These are phyloP conservation scores for Streptanthus diversifolius DNA, from an alignment of 345 rosid species.

Conservation along the genomic window DNA sequence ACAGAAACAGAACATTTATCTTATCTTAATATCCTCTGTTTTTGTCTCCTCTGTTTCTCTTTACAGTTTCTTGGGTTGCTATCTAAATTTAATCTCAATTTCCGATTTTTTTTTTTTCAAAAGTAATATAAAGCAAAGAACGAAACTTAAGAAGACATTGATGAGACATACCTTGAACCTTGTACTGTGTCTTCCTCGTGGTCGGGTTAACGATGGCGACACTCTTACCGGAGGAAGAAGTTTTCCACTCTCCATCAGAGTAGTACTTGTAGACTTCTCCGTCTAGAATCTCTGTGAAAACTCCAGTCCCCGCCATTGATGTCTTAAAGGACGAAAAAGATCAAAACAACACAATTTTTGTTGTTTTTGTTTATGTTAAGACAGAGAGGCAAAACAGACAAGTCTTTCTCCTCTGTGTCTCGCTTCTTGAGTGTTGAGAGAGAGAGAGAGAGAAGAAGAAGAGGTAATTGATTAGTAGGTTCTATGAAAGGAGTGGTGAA, in stretches of 20 bases:
- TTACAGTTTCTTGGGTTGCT: neutral
- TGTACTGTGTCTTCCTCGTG: constrained; percentile 80
- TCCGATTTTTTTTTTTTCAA: too few relatives aligned
- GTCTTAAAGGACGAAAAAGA: neutral
- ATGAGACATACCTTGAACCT: constrained; percentile 76
- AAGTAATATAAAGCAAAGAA: too few relatives aligned
- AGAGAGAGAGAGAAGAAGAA: neutral
- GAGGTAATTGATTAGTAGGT: neutral
- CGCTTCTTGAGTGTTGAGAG: constrained; percentile 18
- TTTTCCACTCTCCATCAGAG: constrained; percentile 82
- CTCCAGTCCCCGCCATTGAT: constrained; percentile 80
- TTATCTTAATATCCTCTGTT: constrained; percentile 1
- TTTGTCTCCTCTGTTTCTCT: constrained; percentile 6
- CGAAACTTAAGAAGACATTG: neutral
- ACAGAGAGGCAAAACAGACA: constrained; percentile 20
- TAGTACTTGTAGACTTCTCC: constrained; percentile 87
- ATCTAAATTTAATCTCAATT: neutral
- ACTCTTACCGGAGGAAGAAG: constrained; percentile 71
- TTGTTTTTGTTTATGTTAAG: constrained; percentile 1
- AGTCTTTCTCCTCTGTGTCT: constrained; percentile 16
- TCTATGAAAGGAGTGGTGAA: constrained; percentile 31
- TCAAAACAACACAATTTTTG: constrained; percentile 1
- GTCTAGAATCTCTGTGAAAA: constrained; percentile 72
- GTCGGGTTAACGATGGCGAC: constrained; percentile 83
- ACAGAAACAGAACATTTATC: constrained; percentile 11